Conservation (phyloP, 2,329 filamentous ascomycete genomes). For the Acrocalymma vagum region DNA sequence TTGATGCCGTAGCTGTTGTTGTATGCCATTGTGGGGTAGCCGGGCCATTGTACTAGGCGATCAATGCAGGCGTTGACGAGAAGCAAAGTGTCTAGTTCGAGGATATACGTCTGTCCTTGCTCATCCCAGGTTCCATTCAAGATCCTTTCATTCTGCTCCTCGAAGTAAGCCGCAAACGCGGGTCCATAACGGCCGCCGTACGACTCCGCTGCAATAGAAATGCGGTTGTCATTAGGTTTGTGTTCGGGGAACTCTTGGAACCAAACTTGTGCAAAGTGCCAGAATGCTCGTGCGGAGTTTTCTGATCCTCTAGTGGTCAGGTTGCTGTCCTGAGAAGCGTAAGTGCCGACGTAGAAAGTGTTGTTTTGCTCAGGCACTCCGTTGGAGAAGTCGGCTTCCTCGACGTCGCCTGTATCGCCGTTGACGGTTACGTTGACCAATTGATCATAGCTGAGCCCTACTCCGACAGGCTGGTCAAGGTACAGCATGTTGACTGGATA, state of each 20-base stretch:
- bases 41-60: constrained; percentile 56
- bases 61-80: constrained; percentile 68
- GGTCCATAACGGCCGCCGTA: constrained; percentile 69
- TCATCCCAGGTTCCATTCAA: constrained; percentile 46
- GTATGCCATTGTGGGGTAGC: constrained; percentile 60
- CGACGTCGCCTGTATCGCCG: constrained; percentile 25
- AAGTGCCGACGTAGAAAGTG: constrained; percentile 63
- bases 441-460: constrained; percentile 62
- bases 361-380: constrained; percentile 57
- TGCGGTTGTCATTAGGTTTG: constrained; percentile 64
- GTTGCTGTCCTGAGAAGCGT: constrained; percentile 54
- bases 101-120: constrained; percentile 43
- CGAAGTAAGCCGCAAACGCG: constrained; percentile 63
- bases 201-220: constrained; percentile 59
- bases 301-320: constrained; percentile 59
- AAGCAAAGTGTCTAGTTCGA: constrained; percentile 60
- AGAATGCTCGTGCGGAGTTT: constrained; percentile 64
- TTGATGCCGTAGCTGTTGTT: constrained; percentile 69
- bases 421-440: constrained; percentile 48
- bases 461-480: constrained; percentile 69
- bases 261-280: constrained; percentile 69
- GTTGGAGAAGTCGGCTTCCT: constrained; percentile 39
- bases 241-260: constrained; percentile 71
- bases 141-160: constrained; percentile 65
- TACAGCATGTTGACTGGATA: constrained; percentile 61